Evolutionary conservation across 2,329 filamentous ascomycete genomes (phyloP), one percentile per base, ranked within the genome.

Genomic region (Xylogone sp.): DNA sequence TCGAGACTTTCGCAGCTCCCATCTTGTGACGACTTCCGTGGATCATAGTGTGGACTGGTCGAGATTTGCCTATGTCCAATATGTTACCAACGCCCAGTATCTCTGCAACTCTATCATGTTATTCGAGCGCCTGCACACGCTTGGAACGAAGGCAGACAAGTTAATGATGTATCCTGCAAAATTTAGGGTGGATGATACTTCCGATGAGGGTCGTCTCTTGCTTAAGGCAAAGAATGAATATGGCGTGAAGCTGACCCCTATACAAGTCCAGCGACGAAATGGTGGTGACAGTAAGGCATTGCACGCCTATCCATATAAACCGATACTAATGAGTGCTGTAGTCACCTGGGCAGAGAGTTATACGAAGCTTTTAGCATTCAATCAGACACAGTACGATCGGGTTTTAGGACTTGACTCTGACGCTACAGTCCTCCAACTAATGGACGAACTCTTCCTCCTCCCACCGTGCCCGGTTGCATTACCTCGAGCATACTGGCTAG

Each of bases 391-490:
- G 56, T 84, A 81, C 63, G 68, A 75, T 19, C 74, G 81, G 39
- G 71, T 83, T 20, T 71, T 84, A 29, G 72, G 77, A 47, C 68
- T 84, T 44, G 81, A 89, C 64, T 85, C 83, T 8, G 86, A 90
- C 61, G 74, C 81, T 20, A 79, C 79, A 1, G 69, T 90, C 2
- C 74, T 87, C 3, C 73, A 83, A 53, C 68, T 74, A 20, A 78
- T 90, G 74, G 87, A 90, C 58, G 85, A 89, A 50, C 74, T 90
- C 0, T 90, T 90, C 68, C 76, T 86, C 22, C 71, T 87, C 1
- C 87, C 86, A 0, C 64, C 71, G 1, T 75, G 78, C 1, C 71
- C 78, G 1, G 76, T 86, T 3, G 85, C 85, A 2, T 84, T 89
- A 78, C 84, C 86, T 1, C 79, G 83, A 27, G 87, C 86, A 8